These are phyloP conservation scores for Kwoniella sp. DNA, from an alignment of 768 basidiomycete genomes.

Conservation along the genomic window DNA sequence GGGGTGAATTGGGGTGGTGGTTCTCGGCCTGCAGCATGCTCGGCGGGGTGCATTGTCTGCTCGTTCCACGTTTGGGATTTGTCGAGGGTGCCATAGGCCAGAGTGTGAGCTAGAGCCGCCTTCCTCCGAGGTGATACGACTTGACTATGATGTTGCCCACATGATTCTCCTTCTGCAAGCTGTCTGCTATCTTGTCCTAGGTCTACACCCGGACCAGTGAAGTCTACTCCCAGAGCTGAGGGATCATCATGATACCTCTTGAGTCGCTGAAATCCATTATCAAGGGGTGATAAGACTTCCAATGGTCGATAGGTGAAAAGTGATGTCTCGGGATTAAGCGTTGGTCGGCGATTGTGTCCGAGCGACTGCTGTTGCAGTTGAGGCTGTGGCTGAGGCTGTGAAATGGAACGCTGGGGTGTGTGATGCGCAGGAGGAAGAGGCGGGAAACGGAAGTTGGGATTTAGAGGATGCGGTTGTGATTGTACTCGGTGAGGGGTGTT, in stretches of 20 bases:
- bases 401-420: not conserved
- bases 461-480: slow-evolving; percentile 12
- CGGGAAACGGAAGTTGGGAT: slow-evolving; percentile 15
- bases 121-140: slow-evolving; percentile 11
- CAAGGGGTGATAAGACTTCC: not conserved
- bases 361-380: not conserved
- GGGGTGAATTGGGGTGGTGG: not conserved
- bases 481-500: not conserved
- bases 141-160: not conserved
- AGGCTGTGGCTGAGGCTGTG: slow-evolving; percentile 7
- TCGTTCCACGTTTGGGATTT: not conserved
- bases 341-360: not conserved
- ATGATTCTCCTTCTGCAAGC: too few relatives aligned
- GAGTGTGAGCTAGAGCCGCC: not conserved
- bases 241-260: slow-evolving; percentile 18
- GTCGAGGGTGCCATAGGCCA: not conserved
- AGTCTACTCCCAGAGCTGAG: slow-evolving; percentile 10
- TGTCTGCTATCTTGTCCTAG: not conserved
- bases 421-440: not conserved
- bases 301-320: slow-evolving; percentile 2
- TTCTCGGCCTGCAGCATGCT: not conserved
- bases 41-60: not conserved
- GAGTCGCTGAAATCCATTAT: slow-evolving; percentile 3
- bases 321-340: slow-evolving; percentile 10
- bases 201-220: not conserved